Evolutionary conservation across 139 green algal species (phyloP), one percentile per base, ranked within the genome.

Genomic region (Micractinium conductrix): DNA sequence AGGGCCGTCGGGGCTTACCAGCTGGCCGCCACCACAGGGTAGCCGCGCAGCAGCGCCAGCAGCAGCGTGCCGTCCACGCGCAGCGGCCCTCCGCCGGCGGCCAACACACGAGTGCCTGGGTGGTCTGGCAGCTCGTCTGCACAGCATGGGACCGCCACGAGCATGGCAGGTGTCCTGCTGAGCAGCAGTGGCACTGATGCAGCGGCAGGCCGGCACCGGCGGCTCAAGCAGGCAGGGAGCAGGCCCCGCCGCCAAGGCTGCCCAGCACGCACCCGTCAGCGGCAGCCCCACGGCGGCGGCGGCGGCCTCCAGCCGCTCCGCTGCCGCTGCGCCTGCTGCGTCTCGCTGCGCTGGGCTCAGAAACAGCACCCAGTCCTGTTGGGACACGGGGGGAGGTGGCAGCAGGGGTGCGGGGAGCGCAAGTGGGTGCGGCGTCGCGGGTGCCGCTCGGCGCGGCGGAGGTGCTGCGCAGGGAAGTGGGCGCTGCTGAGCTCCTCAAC

Each of bases 311-410:
- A 81, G 7, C 2, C 53, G 53, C 30, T 19, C 2, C 7, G 71
- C 16, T 0, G 35, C 28, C 21, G 22, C 37, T 7, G 75, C 53
- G 33, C 42, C 53, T 1, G 75, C 75, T 12, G 37, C 75, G 37
- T 55, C 2, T 7, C 55, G 75, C 37, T 81, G 75, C 30, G 40
- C 37, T 26, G 53, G 35, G 74, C 74, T 48, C 42, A 80, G 75
- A 26, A 71, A 81, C 55, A 81, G 75, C 75, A 81, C 75, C 75
- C 75, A 81, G 55, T 81, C 75, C 75, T 81, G 75, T 21, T 5
- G 7, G 38, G 12, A 19, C 22, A 30, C 40, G 69, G 10, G 9
- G 63, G 30, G n/a, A 38, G 63, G n/a, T 4, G 30, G 63, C 30
- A 42, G 26, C 30, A 10, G 30, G 48, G 10, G 48, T 58, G 48